These are phyloP conservation scores for Eucalyptus erythrocorys DNA, from an alignment of 345 rosid species.

Conservation along the genomic window DNA sequence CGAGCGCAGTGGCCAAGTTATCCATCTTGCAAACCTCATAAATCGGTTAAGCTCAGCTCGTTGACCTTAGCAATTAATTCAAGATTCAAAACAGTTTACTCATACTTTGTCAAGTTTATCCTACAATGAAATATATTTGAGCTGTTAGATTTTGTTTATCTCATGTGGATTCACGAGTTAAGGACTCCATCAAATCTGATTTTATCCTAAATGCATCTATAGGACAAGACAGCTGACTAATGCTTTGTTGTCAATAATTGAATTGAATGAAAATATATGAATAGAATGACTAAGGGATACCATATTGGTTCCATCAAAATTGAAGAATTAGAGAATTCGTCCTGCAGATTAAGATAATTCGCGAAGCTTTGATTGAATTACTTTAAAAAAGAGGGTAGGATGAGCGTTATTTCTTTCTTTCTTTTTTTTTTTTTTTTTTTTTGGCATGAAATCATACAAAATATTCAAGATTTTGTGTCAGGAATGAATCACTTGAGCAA, in stretches of 20 bases:
- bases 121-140: no score
- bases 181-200: background rate
- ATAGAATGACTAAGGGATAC: background rate
- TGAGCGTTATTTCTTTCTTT: background rate
- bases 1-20: background rate
- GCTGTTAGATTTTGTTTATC: background rate
- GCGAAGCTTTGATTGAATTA: background rate
- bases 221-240: no score
- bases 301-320: background rate
- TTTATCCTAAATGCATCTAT: background rate
- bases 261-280: background rate
- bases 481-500: background rate
- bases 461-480: background rate
- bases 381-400: background rate
- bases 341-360: background rate
- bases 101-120: background rate
- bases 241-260: background rate
- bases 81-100: background rate
- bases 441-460: background rate
- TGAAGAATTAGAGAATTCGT: background rate
- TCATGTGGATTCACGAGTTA: background rate
- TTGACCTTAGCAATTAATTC: background rate
- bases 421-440: background rate
- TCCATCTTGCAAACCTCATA: background rate
- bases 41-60: background rate